phyloP scores from a whole-genome alignment of 1,284 basidiomycete genomes.

The Tylopilus sp. region DNA sequence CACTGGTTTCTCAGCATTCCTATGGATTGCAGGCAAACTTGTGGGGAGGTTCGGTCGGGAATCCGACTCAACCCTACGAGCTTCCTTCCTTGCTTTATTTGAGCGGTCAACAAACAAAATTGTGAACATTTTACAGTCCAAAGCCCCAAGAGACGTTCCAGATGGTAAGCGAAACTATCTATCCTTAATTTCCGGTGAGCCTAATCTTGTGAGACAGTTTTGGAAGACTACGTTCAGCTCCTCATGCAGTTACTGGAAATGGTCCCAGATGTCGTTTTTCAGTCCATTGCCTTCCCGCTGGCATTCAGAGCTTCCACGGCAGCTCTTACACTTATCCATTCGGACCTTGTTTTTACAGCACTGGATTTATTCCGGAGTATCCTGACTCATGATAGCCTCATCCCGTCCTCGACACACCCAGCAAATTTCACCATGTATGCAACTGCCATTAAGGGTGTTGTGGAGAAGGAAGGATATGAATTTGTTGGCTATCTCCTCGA shows the following conservation, averaged over 20 bases:
- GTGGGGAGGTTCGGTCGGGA: constrained; percentile 71
- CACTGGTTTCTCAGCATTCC: constrained; percentile 82
- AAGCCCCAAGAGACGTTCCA: constrained; percentile 68
- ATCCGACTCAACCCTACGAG: constrained; percentile 49
- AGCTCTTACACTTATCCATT: constrained; percentile 75
- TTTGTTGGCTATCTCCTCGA: constrained; percentile 70
- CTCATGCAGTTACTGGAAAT: constrained; percentile 67
- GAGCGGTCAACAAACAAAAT: constrained; percentile 73
- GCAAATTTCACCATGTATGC: constrained; percentile 65
- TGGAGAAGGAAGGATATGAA: constrained; percentile 73
- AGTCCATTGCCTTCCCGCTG: constrained; percentile 69
- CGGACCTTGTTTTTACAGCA: constrained; percentile 77
- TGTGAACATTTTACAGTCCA: constrained; percentile 62
- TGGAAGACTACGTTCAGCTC: constrained; percentile 94
- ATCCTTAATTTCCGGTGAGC: neutral
- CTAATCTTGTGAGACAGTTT: constrained; percentile 49
- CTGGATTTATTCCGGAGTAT: constrained; percentile 78
- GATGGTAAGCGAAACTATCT: constrained; percentile 58
- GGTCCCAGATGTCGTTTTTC: constrained; percentile 74
- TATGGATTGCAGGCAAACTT: constrained; percentile 93
- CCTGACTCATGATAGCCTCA: constrained; percentile 69
- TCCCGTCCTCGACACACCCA: constrained; percentile 44
- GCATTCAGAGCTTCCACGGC: constrained; percentile 75
- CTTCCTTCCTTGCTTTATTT: constrained; percentile 62
- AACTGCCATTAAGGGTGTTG: constrained; percentile 59